Conservation (phyloP, 2,329 filamentous ascomycete species). For the Podosphaera aphanis region DNA sequence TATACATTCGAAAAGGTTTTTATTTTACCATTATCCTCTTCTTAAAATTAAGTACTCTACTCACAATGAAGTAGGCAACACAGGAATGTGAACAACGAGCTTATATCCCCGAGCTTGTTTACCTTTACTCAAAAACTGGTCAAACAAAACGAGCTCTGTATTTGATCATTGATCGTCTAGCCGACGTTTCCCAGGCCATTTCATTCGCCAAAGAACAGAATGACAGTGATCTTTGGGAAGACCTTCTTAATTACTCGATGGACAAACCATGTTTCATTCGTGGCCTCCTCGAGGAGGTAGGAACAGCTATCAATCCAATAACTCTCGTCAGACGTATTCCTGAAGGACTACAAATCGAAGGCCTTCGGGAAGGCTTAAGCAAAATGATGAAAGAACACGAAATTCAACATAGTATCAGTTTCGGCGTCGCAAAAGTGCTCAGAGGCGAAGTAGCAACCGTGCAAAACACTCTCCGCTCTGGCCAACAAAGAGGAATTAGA, state of each 20-base stretch:
- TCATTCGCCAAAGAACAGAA: conserved; percentile 84
- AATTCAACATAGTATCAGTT: conserved; percentile 78
- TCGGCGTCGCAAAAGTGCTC: conserved; percentile 68
- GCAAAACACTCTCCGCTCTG: conserved; percentile 57
- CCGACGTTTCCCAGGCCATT: conserved; percentile 80
- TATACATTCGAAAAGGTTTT: conserved; percentile 62
- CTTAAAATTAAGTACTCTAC: background rate
- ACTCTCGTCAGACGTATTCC: conserved; percentile 76
- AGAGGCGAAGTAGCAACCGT: conserved; percentile 67
- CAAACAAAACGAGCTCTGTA: conserved; percentile 78
- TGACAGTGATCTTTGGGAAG: conserved; percentile 82
- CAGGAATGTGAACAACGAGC: conserved; percentile 58
- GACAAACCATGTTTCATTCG: conserved; percentile 90
- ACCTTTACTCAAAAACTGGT: conserved; percentile 83
- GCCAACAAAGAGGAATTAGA: conserved; percentile 67
- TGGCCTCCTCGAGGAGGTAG: conserved; percentile 76
- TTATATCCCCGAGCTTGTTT: conserved; percentile 84
- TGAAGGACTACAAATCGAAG: conserved; percentile 77
- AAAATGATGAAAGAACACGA: conserved; percentile 92
- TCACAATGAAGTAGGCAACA: conserved; percentile 26
- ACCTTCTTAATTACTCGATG: conserved; percentile 88
- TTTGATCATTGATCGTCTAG: conserved; percentile 81
- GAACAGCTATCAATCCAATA: conserved; percentile 81
- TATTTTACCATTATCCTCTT: background rate
- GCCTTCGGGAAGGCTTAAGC: conserved; percentile 64